phyloP scores from a whole-genome alignment of 306 rosid genomes.

The Gleditsia sinensis region DNA sequence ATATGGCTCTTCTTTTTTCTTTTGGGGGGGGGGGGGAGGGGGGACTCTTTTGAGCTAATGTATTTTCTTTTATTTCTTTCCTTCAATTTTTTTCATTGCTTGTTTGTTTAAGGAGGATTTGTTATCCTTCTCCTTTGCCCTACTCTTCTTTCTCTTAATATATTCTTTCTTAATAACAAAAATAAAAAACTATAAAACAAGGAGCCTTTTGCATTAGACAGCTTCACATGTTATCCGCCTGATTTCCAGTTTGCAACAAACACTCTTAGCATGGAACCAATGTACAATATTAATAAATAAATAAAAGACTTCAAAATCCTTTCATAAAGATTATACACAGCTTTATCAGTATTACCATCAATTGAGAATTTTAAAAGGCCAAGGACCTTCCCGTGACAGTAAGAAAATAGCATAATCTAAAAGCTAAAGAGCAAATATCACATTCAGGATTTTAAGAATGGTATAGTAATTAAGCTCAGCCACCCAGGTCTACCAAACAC shows the following conservation, averaged over 20 bases:
- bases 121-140: no score
- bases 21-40: not conserved
- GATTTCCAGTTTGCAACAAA: conserved; percentile 2
- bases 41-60: not conserved
- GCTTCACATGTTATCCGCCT: conserved; percentile 2
- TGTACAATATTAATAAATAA: not conserved
- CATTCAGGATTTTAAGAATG: not conserved
- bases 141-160: no score
- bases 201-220: conserved; percentile 5
- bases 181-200: not conserved
- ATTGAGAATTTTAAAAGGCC: not conserved
- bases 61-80: not conserved
- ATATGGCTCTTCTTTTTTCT: not conserved
- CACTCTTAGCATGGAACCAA: not conserved
- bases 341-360: conserved; percentile 1
- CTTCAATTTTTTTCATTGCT: not conserved
- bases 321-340: not conserved
- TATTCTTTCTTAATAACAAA: no score
- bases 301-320: not conserved
- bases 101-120: not conserved
- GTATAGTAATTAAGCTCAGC: not conserved
- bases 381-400: not conserved
- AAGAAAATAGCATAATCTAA: not conserved
- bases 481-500: not conserved
- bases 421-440: conserved; percentile 9